Evolutionary conservation across 176 grass and related monocot genomes (phyloP), one percentile per base, ranked within the genome.

Genomic region (Ensete glaucum): DNA sequence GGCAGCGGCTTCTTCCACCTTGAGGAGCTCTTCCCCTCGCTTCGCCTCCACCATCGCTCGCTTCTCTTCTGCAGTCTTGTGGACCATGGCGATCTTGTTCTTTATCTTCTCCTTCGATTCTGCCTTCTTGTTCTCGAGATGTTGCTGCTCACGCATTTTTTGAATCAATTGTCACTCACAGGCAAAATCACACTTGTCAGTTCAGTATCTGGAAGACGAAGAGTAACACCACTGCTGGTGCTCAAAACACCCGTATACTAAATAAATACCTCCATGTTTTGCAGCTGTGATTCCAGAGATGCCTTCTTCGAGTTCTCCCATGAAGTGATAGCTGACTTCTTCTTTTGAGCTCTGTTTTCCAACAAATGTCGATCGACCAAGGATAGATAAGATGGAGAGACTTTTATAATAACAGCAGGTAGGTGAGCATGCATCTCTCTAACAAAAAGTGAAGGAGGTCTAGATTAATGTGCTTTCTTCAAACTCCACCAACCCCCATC

Each of bases 301-400:
- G 83, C 89, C 52, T 84, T 77, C 85, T 87, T 88, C 43, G 82
- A 24, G 73, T 82, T 88, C 93, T 96, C 89, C 93, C 89, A 96
- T 5, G 85, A 77, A 23, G 56, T 21, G 54, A 92, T 74, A 62
- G 75, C 48, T 71, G 87, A 75, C 17, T 84, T 25, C 67, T 77
- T 85, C 85, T 88, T 96, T 25, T 79, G 72, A 53, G 82, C 83
- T 73, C 93, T 92, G 52, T 19, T 43, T 43, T 52, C 69, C 9
- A 25, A 29, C 1, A 2, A 2, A 62, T 62, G 57, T 9, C 57
- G 34, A 43, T 43, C 5, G 21, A 20, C 17, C 17, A 20, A 62
- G 9, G 20, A 62, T 15, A 57, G 20, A 9, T 62, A n/a, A 17
- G 13, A 62, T 4, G 13, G 57, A 17, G 13, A 62, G 20, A 15